Evolutionary conservation across 352 stramenopile species (phyloP).

Genomic region (Phytophthora pseudosyringae): DNA sequence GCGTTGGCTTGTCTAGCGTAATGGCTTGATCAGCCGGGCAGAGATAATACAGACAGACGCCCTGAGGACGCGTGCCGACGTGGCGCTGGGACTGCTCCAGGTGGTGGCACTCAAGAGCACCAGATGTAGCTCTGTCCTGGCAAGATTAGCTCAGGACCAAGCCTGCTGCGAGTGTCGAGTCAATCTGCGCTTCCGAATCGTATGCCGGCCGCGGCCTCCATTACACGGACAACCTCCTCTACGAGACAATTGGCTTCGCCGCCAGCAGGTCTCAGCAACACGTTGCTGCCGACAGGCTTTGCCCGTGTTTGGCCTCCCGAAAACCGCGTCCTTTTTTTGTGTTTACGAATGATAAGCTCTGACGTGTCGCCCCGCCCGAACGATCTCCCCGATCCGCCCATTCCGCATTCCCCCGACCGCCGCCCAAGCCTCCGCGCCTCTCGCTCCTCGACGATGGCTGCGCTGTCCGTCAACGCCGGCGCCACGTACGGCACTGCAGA

Average conservation of each 20-base stretch:
- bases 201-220: background rate
- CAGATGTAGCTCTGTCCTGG: background rate
- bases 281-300: slow-evolving; percentile 7
- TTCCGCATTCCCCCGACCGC: slow-evolving; percentile 23
- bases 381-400: slow-evolving; percentile 22
- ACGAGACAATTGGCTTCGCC: slow-evolving; percentile 1
- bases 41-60: slow-evolving; percentile 6
- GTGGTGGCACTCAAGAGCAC: background rate
- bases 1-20: too few relatives aligned
- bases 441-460: slow-evolving; percentile 23
- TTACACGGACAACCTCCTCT: background rate
- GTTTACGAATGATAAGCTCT: slow-evolving; percentile 3
- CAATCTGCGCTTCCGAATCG: background rate
- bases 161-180: background rate
- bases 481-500: slow-evolving; percentile 43
- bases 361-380: slow-evolving; percentile 19
- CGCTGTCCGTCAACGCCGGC: slow-evolving; percentile 29
- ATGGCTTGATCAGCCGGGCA: slow-evolving; percentile 1
- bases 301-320: slow-evolving; percentile 2
- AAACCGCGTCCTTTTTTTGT: slow-evolving; percentile 26
- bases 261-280: slow-evolving; percentile 7
- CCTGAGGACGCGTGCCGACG: background rate
- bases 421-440: background rate
- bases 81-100: background rate
- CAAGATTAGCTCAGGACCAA: slow-evolving; percentile 1